phyloP scores from a whole-genome alignment of 106 monocot genomes.

The Phalaenopsis equestris region DNA sequence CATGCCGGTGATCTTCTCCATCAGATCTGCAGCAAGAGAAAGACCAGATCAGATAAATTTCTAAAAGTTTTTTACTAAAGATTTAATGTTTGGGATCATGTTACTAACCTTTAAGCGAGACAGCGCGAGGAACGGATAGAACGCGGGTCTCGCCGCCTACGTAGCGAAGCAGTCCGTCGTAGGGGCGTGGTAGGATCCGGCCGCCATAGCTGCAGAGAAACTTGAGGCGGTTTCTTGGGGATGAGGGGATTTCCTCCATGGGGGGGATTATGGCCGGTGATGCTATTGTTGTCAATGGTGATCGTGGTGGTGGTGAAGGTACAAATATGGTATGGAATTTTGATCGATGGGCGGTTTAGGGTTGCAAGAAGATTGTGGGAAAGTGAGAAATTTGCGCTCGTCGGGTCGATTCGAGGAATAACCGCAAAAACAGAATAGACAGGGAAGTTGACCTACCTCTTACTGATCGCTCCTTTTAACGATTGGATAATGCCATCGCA shows the following conservation, averaged over 20 bases:
- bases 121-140: conserved; percentile 34
- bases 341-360: neutral
- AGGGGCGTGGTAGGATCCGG: conserved; percentile 48
- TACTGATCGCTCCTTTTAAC: too few relatives aligned
- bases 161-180: conserved; percentile 45
- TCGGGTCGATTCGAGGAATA: neutral
- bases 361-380: neutral
- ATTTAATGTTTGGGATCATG: neutral
- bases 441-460: too few relatives aligned
- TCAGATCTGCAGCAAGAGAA: conserved; percentile 20
- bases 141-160: conserved; percentile 56
- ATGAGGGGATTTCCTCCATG: conserved; percentile 5
- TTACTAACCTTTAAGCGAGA: conserved; percentile 32
- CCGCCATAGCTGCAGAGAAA: conserved; percentile 59
- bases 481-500: too few relatives aligned
- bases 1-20: conserved; percentile 24
- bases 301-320: neutral
- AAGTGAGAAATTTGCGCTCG: neutral
- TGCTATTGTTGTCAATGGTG: neutral
- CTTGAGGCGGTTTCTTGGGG: conserved; percentile 29
- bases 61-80: neutral
- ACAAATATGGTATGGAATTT: neutral
- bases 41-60: neutral
- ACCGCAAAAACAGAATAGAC: neutral
- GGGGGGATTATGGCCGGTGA: neutral